phyloP scores from a whole-genome alignment of 371 early-diverging fungal genomes.

The Nematocida minor region DNA sequence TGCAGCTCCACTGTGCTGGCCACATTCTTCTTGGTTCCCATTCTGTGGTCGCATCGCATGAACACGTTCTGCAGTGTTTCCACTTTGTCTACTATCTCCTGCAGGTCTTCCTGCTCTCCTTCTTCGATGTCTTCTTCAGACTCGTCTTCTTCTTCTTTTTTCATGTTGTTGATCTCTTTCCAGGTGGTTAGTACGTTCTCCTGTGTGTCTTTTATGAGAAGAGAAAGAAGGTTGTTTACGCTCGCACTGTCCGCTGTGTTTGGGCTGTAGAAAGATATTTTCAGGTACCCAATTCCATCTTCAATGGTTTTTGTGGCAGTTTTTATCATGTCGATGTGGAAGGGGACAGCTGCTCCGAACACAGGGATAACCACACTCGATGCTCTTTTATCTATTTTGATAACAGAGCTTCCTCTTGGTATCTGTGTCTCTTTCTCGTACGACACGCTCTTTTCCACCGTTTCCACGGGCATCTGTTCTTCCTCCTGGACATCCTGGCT shows the following conservation, averaged over 20 bases:
- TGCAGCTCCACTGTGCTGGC: slow-evolving; percentile 68
- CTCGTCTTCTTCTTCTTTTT: slow-evolving; percentile 51
- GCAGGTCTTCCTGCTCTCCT: slow-evolving; percentile 59
- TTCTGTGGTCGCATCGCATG: slow-evolving; percentile 84
- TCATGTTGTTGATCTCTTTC: slow-evolving; percentile 60
- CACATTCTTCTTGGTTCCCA: slow-evolving; percentile 72
- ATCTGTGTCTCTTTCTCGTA: slow-evolving; percentile 62
- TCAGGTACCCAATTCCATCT: slow-evolving; percentile 80
- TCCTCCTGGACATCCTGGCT: slow-evolving; percentile 19
- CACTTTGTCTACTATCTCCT: slow-evolving; percentile 32
- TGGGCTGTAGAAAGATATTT: slow-evolving; percentile 86
- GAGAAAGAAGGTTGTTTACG: slow-evolving; percentile 31
- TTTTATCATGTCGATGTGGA: slow-evolving; percentile 90
- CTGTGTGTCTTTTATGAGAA: slow-evolving; percentile 58
- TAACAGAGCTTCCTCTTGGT: slow-evolving; percentile 67
- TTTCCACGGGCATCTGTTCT: slow-evolving; percentile 25
- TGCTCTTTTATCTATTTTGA: slow-evolving; percentile 74
- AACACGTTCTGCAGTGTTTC: slow-evolving; percentile 69
- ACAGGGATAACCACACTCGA: slow-evolving; percentile 87
- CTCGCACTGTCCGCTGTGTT: slow-evolving; percentile 71
- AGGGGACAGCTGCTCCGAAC: slow-evolving; percentile 89
- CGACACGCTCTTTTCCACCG: not conserved
- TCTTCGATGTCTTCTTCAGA: slow-evolving; percentile 27
- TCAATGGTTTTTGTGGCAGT: slow-evolving; percentile 87
- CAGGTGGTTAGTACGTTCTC: slow-evolving; percentile 70